Conservation (phyloP, 306 rosid species). For the Trifolium repens region DNA sequence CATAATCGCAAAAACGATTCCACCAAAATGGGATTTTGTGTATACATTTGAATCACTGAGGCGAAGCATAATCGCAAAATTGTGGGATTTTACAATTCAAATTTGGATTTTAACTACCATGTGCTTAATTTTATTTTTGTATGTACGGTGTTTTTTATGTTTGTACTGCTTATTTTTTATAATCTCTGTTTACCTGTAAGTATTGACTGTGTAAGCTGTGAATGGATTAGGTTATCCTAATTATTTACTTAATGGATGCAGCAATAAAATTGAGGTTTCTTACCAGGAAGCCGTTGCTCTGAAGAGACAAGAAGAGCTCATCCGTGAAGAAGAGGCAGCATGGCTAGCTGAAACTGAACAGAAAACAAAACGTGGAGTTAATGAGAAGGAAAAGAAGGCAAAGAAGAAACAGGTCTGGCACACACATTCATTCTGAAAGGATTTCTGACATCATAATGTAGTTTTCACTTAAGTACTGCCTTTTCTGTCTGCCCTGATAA, state of each 20-base stretch:
- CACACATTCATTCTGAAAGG: slow-evolving; percentile 1
- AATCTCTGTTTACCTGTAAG: slow-evolving; percentile 19
- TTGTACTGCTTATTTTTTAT: slow-evolving; percentile 33
- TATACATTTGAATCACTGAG: too few species aligned
- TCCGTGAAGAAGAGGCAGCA: slow-evolving; percentile 98
- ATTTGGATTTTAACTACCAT: too few species aligned
- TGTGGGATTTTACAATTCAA: too few species aligned
- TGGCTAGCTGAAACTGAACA: slow-evolving; percentile 92
- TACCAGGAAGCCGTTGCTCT: slow-evolving; percentile 97
- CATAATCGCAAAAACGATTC: too few species aligned
- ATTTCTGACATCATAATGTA: slow-evolving; percentile 14
- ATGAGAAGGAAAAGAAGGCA: slow-evolving; percentile 85
- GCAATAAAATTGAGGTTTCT: slow-evolving; percentile 95
- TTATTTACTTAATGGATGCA: slow-evolving; percentile 53
- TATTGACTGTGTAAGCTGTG: slow-evolving; percentile 12
- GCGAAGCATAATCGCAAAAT: too few species aligned
- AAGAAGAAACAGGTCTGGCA: slow-evolving; percentile 85
- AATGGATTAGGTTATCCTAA: slow-evolving; percentile 42
- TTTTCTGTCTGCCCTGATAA: slow-evolving; percentile 29
- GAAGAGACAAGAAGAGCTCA: slow-evolving; percentile 97
- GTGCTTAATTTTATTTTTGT: slow-evolving; percentile 21
- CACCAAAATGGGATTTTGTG: too few species aligned
- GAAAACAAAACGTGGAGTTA: slow-evolving; percentile 78
- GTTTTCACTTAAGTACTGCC: slow-evolving; percentile 16
- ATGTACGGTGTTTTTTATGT: slow-evolving; percentile 24